phyloP scores from a whole-genome alignment of 2,329 filamentous ascomycete species.

The Ascosphaera acerosa region DNA sequence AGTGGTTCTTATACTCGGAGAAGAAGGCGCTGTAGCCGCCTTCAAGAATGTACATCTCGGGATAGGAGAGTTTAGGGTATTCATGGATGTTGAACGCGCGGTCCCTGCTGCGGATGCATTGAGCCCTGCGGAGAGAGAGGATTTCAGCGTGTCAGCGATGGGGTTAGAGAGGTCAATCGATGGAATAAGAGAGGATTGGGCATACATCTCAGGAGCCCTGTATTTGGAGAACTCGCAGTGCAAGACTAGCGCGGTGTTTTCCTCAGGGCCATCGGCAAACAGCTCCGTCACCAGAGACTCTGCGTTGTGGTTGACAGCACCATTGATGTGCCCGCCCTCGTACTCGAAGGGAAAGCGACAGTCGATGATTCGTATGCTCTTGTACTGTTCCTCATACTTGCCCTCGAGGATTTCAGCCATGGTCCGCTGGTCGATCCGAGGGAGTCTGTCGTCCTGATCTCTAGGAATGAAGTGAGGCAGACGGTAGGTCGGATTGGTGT shows the following conservation, averaged over 20 bases:
- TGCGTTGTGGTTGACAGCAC: slow-evolving; percentile 89
- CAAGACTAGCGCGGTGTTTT: slow-evolving; percentile 61
- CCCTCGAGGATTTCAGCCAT: slow-evolving; percentile 73
- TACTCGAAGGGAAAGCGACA: slow-evolving; percentile 99
- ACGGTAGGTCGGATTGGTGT: slow-evolving; percentile 44
- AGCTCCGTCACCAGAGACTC: slow-evolving; percentile 58
- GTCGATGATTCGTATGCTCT: slow-evolving; percentile 70
- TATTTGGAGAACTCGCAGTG: slow-evolving; percentile 98
- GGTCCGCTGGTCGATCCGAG: slow-evolving; percentile 59
- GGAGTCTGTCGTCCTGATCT: slow-evolving; percentile 62
- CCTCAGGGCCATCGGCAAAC: slow-evolving; percentile 37
- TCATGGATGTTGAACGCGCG: slow-evolving; percentile 60
- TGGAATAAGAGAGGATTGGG: not conserved
- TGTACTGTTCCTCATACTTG: slow-evolving; percentile 48
- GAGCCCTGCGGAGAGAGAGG: slow-evolving; percentile 35
- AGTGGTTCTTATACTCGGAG: slow-evolving; percentile 47
- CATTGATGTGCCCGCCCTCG: slow-evolving; percentile 81
- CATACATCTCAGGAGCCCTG: slow-evolving; percentile 70
- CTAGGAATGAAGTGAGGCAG: slow-evolving; percentile 68
- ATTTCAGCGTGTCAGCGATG: too few relatives aligned
- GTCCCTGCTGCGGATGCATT: slow-evolving; percentile 73
- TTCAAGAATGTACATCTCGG: slow-evolving; percentile 89
- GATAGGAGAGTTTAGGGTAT: slow-evolving; percentile 79
- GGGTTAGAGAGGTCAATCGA: not conserved
- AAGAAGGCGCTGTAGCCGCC: slow-evolving; percentile 94